A percentile compares a stretch with the other conserved stretches of the same genome.
These are phyloP conservation scores for Aspergillus alliaceus DNA, from an alignment of 2,329 filamentous ascomycete species.

Conservation along the genomic window DNA sequence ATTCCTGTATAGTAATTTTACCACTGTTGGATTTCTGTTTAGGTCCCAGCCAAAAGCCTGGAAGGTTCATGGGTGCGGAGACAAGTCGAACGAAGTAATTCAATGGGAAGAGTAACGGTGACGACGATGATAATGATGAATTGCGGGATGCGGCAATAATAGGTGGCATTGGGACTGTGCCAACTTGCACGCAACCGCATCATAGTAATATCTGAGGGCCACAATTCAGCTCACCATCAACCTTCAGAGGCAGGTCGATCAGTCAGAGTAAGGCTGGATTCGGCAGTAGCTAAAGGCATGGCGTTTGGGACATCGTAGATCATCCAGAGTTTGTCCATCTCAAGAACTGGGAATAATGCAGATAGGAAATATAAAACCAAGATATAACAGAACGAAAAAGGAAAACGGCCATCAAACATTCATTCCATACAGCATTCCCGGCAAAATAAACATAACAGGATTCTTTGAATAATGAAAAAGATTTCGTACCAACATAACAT, in stretches of 20 bases:
- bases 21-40: constrained; percentile 37
- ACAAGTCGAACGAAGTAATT: constrained; percentile 1
- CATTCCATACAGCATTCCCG: constrained; percentile 29
- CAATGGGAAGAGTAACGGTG: constrained; percentile 7
- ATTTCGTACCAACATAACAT: constrained; percentile 29
- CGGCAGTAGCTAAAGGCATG: neutral
- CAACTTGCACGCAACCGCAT: neutral
- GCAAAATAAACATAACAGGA: constrained; percentile 19
- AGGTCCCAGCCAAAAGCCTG: constrained; percentile 26
- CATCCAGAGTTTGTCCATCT: constrained; percentile 2
- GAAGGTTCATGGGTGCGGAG: neutral
- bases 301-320: neutral
- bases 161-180: neutral
- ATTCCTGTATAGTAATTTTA: constrained; percentile 25
- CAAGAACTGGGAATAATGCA: neutral
- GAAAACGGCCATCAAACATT: constrained; percentile 13
- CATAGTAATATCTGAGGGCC: neutral
- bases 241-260: neutral
- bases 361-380: constrained; percentile 3
- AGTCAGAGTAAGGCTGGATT: neutral
- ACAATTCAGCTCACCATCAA: neutral
- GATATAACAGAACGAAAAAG: neutral
- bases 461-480: constrained; percentile 13
- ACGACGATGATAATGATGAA: too few relatives aligned
- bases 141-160: neutral